phyloP scores from a whole-genome alignment of 2,329 filamentous ascomycete genomes.

The Metarhizium brunneum region DNA sequence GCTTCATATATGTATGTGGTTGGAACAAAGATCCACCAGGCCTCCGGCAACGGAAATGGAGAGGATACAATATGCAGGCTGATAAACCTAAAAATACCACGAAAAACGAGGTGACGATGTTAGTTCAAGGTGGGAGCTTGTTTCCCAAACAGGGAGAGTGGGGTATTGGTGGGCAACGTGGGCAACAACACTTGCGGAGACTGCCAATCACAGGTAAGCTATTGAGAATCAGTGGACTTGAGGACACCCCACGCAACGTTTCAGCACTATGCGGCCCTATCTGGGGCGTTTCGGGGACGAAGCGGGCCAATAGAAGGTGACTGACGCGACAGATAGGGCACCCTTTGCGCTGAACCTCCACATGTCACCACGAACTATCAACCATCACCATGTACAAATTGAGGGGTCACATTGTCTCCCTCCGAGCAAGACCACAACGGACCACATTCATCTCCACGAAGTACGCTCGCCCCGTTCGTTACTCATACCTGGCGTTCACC shows the following conservation, averaged over 20 bases:
- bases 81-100: background rate
- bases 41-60: background rate
- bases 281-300: background rate
- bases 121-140: background rate
- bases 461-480: too few species aligned
- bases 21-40: background rate
- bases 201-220: slow-evolving; percentile 5
- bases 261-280: slow-evolving; percentile 11
- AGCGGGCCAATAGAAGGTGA: background rate
- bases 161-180: background rate
- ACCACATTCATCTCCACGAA: too few species aligned
- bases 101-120: background rate
- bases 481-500: too few species aligned
- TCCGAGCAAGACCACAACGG: too few species aligned
- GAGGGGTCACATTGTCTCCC: too few species aligned
- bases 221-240: slow-evolving; percentile 8
- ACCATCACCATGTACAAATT: too few species aligned
- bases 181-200: background rate
- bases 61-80: too few species aligned
- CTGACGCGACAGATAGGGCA: background rate
- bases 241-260: slow-evolving; percentile 16
- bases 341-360: background rate
- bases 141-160: background rate
- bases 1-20: background rate
- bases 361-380: too few species aligned